Base-by-base conservation (phyloP, 805 yeast genomes). In the Zygosaccharomyces gambellarensis region DNA sequence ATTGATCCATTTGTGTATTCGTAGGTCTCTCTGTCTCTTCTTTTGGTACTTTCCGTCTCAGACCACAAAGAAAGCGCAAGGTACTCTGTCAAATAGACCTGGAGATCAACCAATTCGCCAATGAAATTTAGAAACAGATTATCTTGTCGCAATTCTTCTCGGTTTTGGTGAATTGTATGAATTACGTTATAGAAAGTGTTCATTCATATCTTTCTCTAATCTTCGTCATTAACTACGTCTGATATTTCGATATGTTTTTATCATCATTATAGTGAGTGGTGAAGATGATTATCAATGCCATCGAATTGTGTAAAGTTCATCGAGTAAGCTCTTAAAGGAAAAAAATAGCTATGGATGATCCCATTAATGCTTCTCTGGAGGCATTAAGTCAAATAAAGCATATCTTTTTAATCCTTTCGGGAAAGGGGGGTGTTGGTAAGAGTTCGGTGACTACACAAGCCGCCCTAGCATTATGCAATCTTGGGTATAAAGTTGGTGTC, bases 381-480 rank as follows among this genome's bases (percentile, higher is more conserved):
- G 65, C 79, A 1, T 59, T 79, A 21, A 59, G 68, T 19, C 71
- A 77, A 45, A 83, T 92, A 29, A 82, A 83, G 58, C 96, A 92
- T 64, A 81, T 94, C 4, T 64, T 90, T 3, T 74, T 94, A 31
- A 83, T 94, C 9, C 78, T 94, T 2, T 89, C 97, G 0, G 99
- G 97, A 1, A 90, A 90, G 67, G 97, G 97, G 27, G 97, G 99
- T 22, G 99, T 94, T 0, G 99, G 99, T 1, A 94, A 94, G 65
- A 89, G 97, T 10, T 89, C 97, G 0, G 90, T 94, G 1, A 90
- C 99, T 2, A 87, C 97, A 0, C 99, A 94, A 64, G 74, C 90
- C 1, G 98, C 97, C 0, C 74, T 94, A n/a, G 75, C 90, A 0
- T 72, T 94, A 28, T 87, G 83, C 5, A 70, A 74, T 11, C 72